phyloP scores from a whole-genome alignment of 176 grass and related monocot genomes.

The Thinopyrum elongatum region DNA sequence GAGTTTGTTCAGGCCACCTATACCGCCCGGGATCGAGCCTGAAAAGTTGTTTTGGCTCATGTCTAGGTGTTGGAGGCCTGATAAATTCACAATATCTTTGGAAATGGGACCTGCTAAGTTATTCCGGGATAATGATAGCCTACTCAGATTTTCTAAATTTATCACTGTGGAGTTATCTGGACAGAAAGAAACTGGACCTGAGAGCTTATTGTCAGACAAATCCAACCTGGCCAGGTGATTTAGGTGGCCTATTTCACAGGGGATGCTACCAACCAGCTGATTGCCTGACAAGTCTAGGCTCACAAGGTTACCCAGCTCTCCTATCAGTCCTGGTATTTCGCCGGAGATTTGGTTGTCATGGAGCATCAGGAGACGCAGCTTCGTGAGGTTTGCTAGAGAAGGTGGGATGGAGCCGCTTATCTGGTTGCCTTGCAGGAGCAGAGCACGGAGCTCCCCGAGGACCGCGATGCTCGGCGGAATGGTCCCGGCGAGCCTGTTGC shows the following conservation, averaged over 20 bases:
- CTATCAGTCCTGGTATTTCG: background rate
- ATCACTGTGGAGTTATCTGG: background rate
- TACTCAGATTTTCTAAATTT: background rate
- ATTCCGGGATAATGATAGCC: background rate
- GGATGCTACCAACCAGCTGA: background rate
- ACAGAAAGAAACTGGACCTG: background rate
- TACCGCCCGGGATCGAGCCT: background rate
- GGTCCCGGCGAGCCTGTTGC: background rate
- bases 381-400: background rate
- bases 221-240: background rate
- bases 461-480: background rate
- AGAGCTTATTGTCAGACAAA: background rate
- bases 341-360: background rate
- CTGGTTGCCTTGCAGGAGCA: background rate
- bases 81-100: background rate
- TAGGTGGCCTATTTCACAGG: background rate
- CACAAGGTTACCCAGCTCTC: background rate
- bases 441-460: background rate
- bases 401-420: slow-evolving; percentile 7
- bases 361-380: background rate
- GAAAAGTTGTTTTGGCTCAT: background rate
- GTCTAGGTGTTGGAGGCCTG: background rate
- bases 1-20: background rate
- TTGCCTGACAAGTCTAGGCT: background rate
- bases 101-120: background rate